Conservation (phyloP, 371 early-diverging fungal species). For the Apophysomyces sp. region DNA sequence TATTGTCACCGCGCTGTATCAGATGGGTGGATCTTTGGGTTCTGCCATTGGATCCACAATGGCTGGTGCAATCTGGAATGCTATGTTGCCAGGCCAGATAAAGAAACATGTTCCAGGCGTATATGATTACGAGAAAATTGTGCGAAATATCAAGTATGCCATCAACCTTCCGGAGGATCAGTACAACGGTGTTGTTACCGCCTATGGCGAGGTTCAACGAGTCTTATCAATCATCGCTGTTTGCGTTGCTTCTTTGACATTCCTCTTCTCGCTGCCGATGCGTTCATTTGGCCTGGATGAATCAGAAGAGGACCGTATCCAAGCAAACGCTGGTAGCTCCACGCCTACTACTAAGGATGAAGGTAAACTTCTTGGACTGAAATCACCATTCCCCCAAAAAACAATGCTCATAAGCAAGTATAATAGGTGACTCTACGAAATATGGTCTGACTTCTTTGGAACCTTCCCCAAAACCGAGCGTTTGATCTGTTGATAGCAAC, state of each 20-base stretch:
- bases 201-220: slow-evolving; percentile 35
- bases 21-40: slow-evolving; percentile 34
- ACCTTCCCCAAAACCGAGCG: not conserved
- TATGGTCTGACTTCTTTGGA: not conserved
- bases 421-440: not conserved
- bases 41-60: slow-evolving; percentile 34
- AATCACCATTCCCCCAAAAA: not conserved
- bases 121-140: slow-evolving; percentile 21
- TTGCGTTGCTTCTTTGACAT: slow-evolving; percentile 23
- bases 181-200: slow-evolving; percentile 19
- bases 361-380: not conserved
- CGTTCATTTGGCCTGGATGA: slow-evolving; percentile 27
- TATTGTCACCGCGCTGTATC: slow-evolving; percentile 33
- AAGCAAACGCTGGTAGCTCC: not conserved
- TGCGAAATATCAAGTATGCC: slow-evolving; percentile 28
- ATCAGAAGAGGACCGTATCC: not conserved
- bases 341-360: not conserved
- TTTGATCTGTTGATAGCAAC: not conserved
- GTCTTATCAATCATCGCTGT: slow-evolving; percentile 29
- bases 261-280: slow-evolving; percentile 33
- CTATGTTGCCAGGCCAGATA: slow-evolving; percentile 27
- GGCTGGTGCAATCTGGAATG: slow-evolving; percentile 42
- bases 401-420: too few species aligned
- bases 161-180: slow-evolving; percentile 26
- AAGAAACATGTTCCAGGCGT: slow-evolving; percentile 38